Percentiles rank a stretch among this genome's conserved stretches.
These are phyloP conservation scores for Panicum hallii DNA, from an alignment of 202 grass and related monocot genomes.

Conservation along the genomic window DNA sequence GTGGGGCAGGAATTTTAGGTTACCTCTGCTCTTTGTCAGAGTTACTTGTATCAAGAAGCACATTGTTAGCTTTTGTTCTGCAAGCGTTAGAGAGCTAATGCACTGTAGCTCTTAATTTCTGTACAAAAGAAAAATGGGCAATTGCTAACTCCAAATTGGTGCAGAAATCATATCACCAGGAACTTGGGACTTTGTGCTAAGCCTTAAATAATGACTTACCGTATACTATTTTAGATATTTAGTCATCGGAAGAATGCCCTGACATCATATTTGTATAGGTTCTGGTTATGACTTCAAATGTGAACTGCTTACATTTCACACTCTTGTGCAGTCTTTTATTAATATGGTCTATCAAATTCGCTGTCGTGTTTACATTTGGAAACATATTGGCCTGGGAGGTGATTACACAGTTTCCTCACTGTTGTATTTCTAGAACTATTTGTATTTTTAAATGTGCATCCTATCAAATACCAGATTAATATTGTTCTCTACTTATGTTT, in stretches of 20 bases:
- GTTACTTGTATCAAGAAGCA: no score
- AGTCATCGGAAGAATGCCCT: no score
- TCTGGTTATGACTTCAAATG: slow-evolving; percentile 5
- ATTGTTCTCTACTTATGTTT: neutral
- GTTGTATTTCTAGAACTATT: neutral
- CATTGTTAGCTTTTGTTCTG: no score
- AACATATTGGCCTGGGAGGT: slow-evolving; percentile 93
- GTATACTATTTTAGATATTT: neutral
- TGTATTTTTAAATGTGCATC: neutral
- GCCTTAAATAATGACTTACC: neutral
- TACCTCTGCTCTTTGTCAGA: no score
- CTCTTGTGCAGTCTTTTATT: slow-evolving; percentile 63
- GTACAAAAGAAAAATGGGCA: neutral
- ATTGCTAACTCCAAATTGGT: neutral
- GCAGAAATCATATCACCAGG: neutral
- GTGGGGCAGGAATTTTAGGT: no score
- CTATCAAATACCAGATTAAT: slow-evolving; percentile 7
- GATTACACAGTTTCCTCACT: slow-evolving; percentile 26
- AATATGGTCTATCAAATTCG: slow-evolving; percentile 80
- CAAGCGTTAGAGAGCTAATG: neutral
- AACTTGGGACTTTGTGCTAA: neutral
- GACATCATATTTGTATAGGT: no score
- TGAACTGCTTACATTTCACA: slow-evolving; percentile 18
- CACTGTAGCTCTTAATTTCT: neutral
- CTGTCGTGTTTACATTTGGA: slow-evolving; percentile 83